These are phyloP conservation scores for Verticillium nonalfalfae DNA, from an alignment of 2,329 filamentous ascomycete species.

Conservation along the genomic window DNA sequence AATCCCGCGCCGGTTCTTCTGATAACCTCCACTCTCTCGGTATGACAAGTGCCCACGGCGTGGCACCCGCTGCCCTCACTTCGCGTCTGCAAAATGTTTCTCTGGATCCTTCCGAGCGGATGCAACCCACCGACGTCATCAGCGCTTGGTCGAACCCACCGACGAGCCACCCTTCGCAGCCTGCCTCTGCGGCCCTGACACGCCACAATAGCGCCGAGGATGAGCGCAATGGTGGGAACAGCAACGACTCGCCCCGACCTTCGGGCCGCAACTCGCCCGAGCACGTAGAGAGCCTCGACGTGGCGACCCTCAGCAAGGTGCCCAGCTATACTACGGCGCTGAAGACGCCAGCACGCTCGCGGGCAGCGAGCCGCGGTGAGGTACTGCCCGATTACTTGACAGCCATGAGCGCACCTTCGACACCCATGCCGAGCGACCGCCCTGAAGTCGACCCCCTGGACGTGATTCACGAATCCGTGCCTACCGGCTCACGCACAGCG, in stretches of 20 bases:
- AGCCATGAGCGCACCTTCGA: slow-evolving; percentile 46
- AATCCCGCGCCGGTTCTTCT: slow-evolving; percentile 67
- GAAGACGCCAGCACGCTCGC: slow-evolving; percentile 52
- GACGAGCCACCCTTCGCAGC: slow-evolving; percentile 29
- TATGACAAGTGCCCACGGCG: slow-evolving; percentile 30
- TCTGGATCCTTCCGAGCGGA: slow-evolving; percentile 36
- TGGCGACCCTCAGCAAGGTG: slow-evolving; percentile 63
- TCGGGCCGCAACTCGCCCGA: slow-evolving; percentile 50
- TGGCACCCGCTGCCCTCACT: slow-evolving; percentile 49
- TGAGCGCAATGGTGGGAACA: slow-evolving; percentile 12
- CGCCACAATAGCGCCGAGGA: slow-evolving; percentile 47
- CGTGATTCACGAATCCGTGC: slow-evolving; percentile 17
- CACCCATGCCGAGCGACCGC: slow-evolving; percentile 32
- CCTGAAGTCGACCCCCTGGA: slow-evolving; percentile 15
- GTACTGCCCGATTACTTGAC: slow-evolving; percentile 62
- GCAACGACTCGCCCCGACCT: neutral
- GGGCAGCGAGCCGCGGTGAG: slow-evolving; percentile 38
- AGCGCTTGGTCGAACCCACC: slow-evolving; percentile 20
- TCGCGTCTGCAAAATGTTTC: slow-evolving; percentile 66
- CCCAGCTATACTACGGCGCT: slow-evolving; percentile 74
- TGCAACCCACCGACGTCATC: slow-evolving; percentile 31
- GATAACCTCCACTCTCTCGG: slow-evolving; percentile 66
- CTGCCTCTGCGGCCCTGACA: slow-evolving; percentile 40
- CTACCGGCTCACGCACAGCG: neutral
- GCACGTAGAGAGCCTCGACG: slow-evolving; percentile 50